Evolutionary conservation across 208 protist genomes (phyloP), one percentile per base, ranked within the genome.

Genomic region (Plasmodiophora brassicae): DNA sequence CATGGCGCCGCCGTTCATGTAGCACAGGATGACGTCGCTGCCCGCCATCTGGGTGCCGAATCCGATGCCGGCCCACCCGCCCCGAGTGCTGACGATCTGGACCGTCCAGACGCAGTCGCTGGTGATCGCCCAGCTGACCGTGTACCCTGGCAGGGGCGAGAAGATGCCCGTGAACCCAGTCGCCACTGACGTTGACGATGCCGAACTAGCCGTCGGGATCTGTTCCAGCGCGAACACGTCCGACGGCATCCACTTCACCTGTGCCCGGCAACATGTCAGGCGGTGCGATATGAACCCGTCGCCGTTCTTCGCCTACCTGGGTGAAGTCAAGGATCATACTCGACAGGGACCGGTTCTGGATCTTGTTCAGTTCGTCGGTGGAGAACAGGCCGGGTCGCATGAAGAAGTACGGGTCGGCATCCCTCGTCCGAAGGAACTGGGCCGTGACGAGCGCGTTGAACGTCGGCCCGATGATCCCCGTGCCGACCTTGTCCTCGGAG

Each of bases 11-110:
- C 25, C 50, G n/a, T 78, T 38, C 32, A 38, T 38, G n/a, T 44
- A 78, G n/a, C 65, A 78, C n/a, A 36, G 65, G n/a, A 78, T 78
- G 14, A 78, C 65, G n/a, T 78, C 65, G n/a, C 32, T 5, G 14
- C 65, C 65, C 32, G 14, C 14, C 65, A 78, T 78, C 5, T 36
- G 5, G 5, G 14, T 32, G 5, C 65, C 65, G n/a, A 78, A 78
- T 32, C 65, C 65, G 65, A 78, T 38, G 5, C 14, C 65, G 5
- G n/a, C n/a, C 65, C 65, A 78, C n/a, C 65, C 65, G 65, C 65
- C 65, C 41, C 20, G 5, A 14, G 32, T 8, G 32, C 32, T 78
- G 10, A 32, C 5, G 10, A 78, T 38, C n/a, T 78, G 32, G 32
- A 32, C 65, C 32, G 32, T 5, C 65, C 65, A 78, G 14, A 78